Conservation (phyloP, 2,329 filamentous ascomycete genomes). For the Penicillium polonicum region DNA sequence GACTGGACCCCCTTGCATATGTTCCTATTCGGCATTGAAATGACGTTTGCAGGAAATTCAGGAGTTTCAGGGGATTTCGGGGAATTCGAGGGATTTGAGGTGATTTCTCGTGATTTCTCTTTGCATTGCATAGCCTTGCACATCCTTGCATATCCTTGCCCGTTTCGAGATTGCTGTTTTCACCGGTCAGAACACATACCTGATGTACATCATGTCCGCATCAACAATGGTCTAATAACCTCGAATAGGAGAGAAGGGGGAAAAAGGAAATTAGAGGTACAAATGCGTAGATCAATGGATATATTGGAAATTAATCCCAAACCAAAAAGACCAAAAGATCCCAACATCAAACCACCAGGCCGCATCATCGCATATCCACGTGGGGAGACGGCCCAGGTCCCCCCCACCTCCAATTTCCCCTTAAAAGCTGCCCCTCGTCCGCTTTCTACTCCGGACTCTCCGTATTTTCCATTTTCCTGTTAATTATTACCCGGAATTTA, state of each 20-base stretch:
- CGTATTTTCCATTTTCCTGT: slow-evolving; percentile 1
- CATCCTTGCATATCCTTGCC: background rate
- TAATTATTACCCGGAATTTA: slow-evolving; percentile 2
- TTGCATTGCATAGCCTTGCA: background rate
- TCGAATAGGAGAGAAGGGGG: background rate
- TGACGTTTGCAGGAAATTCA: background rate
- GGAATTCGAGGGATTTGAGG: background rate
- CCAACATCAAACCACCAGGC: background rate
- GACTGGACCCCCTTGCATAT: background rate
- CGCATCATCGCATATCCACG: slow-evolving; percentile 10
- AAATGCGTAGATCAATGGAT: background rate
- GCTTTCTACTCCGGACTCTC: slow-evolving; percentile 1
- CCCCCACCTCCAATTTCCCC: slow-evolving; percentile 12
- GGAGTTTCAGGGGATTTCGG: background rate
- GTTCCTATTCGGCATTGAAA: background rate
- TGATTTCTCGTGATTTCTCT: background rate
- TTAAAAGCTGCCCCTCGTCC: slow-evolving; percentile 17
- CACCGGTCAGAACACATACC: background rate
- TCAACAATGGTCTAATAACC: background rate
- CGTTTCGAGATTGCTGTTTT: background rate
- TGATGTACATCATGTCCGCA: background rate
- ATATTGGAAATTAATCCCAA: background rate
- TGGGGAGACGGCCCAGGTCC: slow-evolving; percentile 2
- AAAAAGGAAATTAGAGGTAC: background rate
- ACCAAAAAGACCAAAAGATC: background rate